These are phyloP conservation scores for Serendipita sp. DNA, from an alignment of 768 basidiomycete species.

Conservation along the genomic window DNA sequence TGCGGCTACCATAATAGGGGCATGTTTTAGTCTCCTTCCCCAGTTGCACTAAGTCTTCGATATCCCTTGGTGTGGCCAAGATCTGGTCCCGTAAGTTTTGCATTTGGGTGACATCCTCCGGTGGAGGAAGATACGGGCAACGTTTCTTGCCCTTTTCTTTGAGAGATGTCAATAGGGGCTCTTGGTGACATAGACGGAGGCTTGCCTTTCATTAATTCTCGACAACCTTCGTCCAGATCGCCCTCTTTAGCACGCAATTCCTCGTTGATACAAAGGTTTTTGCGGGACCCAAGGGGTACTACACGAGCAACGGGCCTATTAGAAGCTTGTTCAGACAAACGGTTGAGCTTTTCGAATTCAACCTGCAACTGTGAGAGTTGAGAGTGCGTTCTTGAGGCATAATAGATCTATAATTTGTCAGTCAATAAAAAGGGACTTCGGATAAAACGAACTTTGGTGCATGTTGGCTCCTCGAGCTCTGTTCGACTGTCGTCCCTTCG, in stretches of 20 bases:
- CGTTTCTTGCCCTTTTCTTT: slow-evolving; percentile 48
- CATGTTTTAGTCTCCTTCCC: slow-evolving; percentile 61
- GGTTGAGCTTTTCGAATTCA: slow-evolving; percentile 59
- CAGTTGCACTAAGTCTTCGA: slow-evolving; percentile 71
- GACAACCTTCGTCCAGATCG: slow-evolving; percentile 78
- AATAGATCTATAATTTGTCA: slow-evolving; percentile 47
- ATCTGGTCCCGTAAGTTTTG: slow-evolving; percentile 79
- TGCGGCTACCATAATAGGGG: slow-evolving; percentile 84
- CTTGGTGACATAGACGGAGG: neutral
- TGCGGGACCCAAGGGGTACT: slow-evolving; percentile 80
- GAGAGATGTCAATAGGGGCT: neutral
- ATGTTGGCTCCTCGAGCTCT: slow-evolving; percentile 33
- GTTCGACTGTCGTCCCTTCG: neutral
- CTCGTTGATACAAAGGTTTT: slow-evolving; percentile 86
- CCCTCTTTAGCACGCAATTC: slow-evolving; percentile 37
- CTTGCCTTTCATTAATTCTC: slow-evolving; percentile 60
- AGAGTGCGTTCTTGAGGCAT: slow-evolving; percentile 90
- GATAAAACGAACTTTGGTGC: slow-evolving; percentile 29
- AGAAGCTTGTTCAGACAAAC: slow-evolving; percentile 5
- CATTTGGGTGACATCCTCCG: slow-evolving; percentile 52
- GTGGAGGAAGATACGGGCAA: slow-evolving; percentile 60
- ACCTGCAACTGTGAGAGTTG: slow-evolving; percentile 83
- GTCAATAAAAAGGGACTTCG: neutral
- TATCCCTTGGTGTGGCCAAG: slow-evolving; percentile 76
- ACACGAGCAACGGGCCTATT: slow-evolving; percentile 29